Conservation (phyloP, 2,329 filamentous ascomycete species). For the Aaosphaeria arxii region DNA sequence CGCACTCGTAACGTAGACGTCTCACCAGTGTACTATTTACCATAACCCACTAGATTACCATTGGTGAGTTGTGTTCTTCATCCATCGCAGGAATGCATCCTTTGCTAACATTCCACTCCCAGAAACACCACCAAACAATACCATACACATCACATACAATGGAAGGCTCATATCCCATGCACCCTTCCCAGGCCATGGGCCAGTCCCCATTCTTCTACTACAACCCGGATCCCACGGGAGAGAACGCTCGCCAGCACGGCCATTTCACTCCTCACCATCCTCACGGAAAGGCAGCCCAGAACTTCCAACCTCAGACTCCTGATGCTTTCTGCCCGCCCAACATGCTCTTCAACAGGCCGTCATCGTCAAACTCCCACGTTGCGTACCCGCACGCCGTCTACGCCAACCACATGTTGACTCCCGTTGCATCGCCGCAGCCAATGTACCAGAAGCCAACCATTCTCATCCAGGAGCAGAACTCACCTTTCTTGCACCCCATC, state of each 20-base stretch:
- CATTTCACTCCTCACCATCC: slow-evolving; percentile 67
- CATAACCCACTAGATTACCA: slow-evolving; percentile 12
- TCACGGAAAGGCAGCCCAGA: slow-evolving; percentile 31
- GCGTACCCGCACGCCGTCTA: slow-evolving; percentile 50
- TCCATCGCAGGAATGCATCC: no score
- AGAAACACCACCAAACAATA: slow-evolving; percentile 12
- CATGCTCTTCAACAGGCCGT: slow-evolving; percentile 53
- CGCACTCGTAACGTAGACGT: slow-evolving; percentile 4
- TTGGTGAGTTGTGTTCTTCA: slow-evolving; percentile 12
- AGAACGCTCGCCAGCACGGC: slow-evolving; percentile 65
- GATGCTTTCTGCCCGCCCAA: slow-evolving; percentile 43
- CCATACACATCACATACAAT: slow-evolving; percentile 47
- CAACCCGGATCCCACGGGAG: slow-evolving; percentile 69
- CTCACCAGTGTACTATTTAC: slow-evolving; percentile 10
- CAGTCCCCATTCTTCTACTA: slow-evolving; percentile 86
- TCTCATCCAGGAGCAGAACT: slow-evolving; percentile 58
- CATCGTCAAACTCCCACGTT: slow-evolving; percentile 60
- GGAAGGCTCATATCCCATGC: slow-evolving; percentile 61
- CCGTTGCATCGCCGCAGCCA: slow-evolving; percentile 71
- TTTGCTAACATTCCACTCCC: slow-evolving; percentile 16
- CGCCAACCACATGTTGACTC: slow-evolving; percentile 66
- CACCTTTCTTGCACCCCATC: slow-evolving; percentile 57
- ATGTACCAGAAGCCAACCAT: slow-evolving; percentile 75
- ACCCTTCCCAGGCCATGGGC: slow-evolving; percentile 56
- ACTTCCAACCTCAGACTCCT: slow-evolving; percentile 44